Conservation (phyloP, 2,329 filamentous ascomycete species). For the Phialophora expanda region DNA sequence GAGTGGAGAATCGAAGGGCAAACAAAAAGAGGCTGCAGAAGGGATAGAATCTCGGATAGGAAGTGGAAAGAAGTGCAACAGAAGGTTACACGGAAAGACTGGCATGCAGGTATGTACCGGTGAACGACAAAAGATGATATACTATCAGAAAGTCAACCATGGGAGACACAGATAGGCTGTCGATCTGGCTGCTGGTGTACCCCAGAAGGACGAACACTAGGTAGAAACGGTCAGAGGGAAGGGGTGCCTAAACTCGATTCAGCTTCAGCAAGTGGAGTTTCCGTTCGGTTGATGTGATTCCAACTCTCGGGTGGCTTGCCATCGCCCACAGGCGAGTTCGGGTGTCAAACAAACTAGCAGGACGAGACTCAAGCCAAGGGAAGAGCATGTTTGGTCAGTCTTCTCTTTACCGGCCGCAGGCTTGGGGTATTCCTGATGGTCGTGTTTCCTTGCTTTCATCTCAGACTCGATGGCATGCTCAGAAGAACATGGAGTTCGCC, state of each 20-base stretch:
- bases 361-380: background rate
- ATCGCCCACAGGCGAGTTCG: constrained; percentile 7
- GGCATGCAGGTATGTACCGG: constrained; percentile 28
- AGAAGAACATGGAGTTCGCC: background rate
- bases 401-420: background rate
- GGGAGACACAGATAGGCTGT: constrained; percentile 6
- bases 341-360: background rate
- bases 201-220: constrained; percentile 5
- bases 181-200: constrained; percentile 4
- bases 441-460: background rate
- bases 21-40: constrained; percentile 13
- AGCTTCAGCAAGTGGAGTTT: constrained; percentile 4
- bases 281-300: background rate
- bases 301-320: constrained; percentile 4
- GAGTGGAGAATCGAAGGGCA: constrained; percentile 13
- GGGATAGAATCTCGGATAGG: constrained; percentile 3
- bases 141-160: constrained; percentile 15
- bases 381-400: background rate
- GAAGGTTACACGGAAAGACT: constrained; percentile 25
- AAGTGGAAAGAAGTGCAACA: constrained; percentile 7
- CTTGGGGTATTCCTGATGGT: background rate
- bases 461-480: background rate
- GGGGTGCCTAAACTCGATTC: constrained; percentile 12
- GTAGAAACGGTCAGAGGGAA: background rate
- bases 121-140: constrained; percentile 32